Evolutionary conservation across 2,329 filamentous ascomycete species (phyloP).

Genomic region (Aspergillus oerlinghausenensis): DNA sequence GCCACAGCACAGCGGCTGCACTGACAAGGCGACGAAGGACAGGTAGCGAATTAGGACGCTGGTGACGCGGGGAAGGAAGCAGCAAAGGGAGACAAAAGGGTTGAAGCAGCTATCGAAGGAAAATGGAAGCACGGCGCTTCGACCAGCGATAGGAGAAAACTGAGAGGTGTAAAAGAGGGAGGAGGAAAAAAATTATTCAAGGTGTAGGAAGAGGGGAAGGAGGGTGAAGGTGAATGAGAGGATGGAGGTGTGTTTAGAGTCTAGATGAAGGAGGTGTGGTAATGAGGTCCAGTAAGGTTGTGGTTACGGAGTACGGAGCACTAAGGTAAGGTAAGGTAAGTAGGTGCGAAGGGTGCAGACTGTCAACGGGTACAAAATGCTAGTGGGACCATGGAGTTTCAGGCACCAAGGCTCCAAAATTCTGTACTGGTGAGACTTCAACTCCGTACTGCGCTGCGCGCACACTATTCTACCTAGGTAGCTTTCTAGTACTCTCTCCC

Average conservation of each 20-base stretch:
- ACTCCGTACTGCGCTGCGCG: neutral
- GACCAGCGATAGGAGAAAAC: constrained; percentile 5
- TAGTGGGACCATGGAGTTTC: neutral
- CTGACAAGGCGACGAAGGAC: constrained; percentile 17
- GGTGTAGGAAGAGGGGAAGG: constrained; percentile 3
- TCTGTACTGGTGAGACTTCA: neutral
- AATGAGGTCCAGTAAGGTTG: neutral
- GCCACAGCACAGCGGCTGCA: constrained; percentile 39
- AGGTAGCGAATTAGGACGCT: constrained; percentile 10
- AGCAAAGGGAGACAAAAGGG: constrained; percentile 4
- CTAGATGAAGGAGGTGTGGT: neutral
- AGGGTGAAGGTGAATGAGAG: constrained; percentile 2
- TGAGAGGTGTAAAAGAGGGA: neutral
- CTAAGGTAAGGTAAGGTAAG: neutral
- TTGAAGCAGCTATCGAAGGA: constrained; percentile 6
- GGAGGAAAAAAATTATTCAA: constrained; percentile 8
- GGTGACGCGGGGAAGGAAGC: constrained; percentile 8
- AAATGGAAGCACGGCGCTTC: constrained; percentile 12
- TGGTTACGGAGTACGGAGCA: neutral
- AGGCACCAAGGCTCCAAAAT: neutral
- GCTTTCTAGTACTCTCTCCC: neutral
- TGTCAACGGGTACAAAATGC: neutral
- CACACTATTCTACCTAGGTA: no score
- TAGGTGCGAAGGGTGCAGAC: neutral
- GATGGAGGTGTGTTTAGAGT: neutral